phyloP scores from a whole-genome alignment of 768 basidiomycete genomes.

The Serendipita vermifera region DNA sequence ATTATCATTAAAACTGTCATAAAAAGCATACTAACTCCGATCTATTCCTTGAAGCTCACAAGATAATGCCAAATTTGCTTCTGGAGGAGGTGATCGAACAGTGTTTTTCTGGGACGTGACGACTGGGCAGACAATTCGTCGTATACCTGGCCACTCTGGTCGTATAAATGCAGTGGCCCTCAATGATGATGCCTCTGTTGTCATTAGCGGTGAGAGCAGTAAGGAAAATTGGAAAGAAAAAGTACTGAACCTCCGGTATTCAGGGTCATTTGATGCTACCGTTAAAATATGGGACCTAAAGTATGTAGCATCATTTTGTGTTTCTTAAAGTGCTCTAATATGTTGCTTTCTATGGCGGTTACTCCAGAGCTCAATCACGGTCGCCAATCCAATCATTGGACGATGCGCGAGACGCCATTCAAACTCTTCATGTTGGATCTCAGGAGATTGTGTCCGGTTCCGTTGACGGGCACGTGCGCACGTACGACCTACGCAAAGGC shows the following conservation, averaged over 20 bases:
- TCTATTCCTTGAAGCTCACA: constrained; percentile 42
- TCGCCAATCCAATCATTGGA: constrained; percentile 82
- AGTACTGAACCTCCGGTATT: background rate
- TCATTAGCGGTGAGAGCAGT: constrained; percentile 64
- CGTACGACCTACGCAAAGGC: constrained; percentile 91
- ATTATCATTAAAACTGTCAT: background rate
- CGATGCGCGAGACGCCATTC: constrained; percentile 79
- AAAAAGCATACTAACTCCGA: background rate
- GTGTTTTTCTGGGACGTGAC: constrained; percentile 95
- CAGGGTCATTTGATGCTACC: constrained; percentile 87
- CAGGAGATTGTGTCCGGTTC: constrained; percentile 67
- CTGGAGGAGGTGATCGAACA: constrained; percentile 84
- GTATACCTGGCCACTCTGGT: constrained; percentile 79
- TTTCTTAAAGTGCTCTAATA: background rate
- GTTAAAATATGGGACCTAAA: constrained; percentile 86
- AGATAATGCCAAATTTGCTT: constrained; percentile 90
- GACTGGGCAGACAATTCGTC: constrained; percentile 66
- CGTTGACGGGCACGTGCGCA: constrained; percentile 83
- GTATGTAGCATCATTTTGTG: constrained; percentile 29
- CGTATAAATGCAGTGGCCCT: constrained; percentile 87
- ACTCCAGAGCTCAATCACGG: constrained; percentile 53
- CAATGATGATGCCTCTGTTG: constrained; percentile 71
- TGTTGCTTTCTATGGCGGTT: background rate
- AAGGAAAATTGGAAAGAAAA: background rate
- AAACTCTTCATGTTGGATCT: constrained; percentile 54